Evolutionary conservation across 768 basidiomycete species (phyloP).

Genomic region (Boletus tylopilopsis): DNA sequence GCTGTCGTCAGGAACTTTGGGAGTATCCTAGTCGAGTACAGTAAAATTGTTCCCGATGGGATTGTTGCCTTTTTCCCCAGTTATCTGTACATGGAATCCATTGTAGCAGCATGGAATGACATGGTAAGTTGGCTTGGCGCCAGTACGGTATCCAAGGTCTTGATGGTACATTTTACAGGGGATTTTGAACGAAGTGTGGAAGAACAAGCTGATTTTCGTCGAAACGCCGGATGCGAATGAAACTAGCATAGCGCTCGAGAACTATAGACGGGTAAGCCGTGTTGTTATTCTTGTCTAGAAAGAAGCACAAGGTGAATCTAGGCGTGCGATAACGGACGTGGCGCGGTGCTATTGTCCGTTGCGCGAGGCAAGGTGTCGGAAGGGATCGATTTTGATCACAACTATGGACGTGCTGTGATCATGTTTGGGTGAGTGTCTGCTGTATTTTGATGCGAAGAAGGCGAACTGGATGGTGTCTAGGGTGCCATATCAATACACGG

Average conservation of each 20-base stretch:
- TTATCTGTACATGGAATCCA: conserved; percentile 99
- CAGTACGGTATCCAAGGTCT: background rate
- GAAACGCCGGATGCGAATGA: conserved; percentile 99
- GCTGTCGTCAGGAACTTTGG: conserved; percentile 99
- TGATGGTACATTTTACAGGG: conserved; percentile 51
- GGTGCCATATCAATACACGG: conserved; percentile 97
- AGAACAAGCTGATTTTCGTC: conserved; percentile 98
- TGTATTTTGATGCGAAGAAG: background rate
- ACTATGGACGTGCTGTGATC: conserved; percentile 97
- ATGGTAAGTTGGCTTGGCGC: conserved; percentile 63
- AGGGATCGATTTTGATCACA: conserved; percentile 99
- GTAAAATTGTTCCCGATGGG: conserved; percentile 96
- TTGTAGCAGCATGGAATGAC: conserved; percentile 99
- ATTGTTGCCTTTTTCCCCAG: conserved; percentile 99
- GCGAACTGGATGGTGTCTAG: conserved; percentile 35
- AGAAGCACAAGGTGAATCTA: conserved; percentile 25
- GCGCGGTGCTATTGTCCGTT: conserved; percentile 93
- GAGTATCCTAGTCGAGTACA: conserved; percentile 96
- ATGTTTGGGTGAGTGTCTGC: conserved; percentile 84
- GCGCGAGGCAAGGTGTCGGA: conserved; percentile 99
- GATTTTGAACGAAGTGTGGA: conserved; percentile 98
- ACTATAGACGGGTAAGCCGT: conserved; percentile 78
- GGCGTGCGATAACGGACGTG: conserved; percentile 99
- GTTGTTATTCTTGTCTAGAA: background rate
- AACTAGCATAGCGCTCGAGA: conserved; percentile 96